These are phyloP conservation scores for Osmanthus fragrans DNA, from an alignment of 257 asterid species.

Conservation along the genomic window DNA sequence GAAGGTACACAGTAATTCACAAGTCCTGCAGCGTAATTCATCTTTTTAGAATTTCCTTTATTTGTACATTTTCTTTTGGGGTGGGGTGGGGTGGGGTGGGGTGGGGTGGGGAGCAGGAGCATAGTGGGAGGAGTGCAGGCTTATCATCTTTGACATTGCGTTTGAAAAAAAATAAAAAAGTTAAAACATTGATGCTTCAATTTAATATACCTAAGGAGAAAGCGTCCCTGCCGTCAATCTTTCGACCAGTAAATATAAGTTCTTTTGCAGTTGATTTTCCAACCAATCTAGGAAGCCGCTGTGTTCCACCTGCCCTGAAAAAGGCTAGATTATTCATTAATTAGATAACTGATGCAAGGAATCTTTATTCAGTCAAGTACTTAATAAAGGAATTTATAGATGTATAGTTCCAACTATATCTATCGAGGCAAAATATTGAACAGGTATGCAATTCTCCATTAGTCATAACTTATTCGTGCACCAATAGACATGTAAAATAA, in stretches of 20 bases:
- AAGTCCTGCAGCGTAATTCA: slow-evolving; percentile 58
- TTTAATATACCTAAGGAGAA: slow-evolving; percentile 43
- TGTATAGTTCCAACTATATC: not conserved
- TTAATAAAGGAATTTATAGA: slow-evolving; percentile 19
- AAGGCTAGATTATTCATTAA: slow-evolving; percentile 23
- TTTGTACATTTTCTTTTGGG: not conserved
- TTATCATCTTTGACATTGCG: slow-evolving; percentile 12
- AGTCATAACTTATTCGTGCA: not conserved
- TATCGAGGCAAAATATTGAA: not conserved
- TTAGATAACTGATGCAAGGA: slow-evolving; percentile 20
- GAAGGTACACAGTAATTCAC: slow-evolving; percentile 82
- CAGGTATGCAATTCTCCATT: not conserved
- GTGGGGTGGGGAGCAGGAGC: not conserved
- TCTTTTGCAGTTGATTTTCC: slow-evolving; percentile 89
- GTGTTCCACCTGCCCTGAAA: slow-evolving; percentile 97
- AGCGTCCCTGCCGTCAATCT: slow-evolving; percentile 45
- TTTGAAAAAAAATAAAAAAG: slow-evolving; percentile 2
- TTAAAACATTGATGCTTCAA: slow-evolving; percentile 12
- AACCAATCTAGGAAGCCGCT: slow-evolving; percentile 88
- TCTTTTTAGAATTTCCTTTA: not conserved
- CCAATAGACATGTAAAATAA: not conserved
- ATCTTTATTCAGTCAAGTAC: slow-evolving; percentile 2
- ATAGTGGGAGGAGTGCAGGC: slow-evolving; percentile 8
- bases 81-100: too few relatives aligned
- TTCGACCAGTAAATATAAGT: slow-evolving; percentile 63